These are phyloP conservation scores for Claviceps digitariae DNA, from an alignment of 2,329 filamentous ascomycete species.

Conservation along the genomic window DNA sequence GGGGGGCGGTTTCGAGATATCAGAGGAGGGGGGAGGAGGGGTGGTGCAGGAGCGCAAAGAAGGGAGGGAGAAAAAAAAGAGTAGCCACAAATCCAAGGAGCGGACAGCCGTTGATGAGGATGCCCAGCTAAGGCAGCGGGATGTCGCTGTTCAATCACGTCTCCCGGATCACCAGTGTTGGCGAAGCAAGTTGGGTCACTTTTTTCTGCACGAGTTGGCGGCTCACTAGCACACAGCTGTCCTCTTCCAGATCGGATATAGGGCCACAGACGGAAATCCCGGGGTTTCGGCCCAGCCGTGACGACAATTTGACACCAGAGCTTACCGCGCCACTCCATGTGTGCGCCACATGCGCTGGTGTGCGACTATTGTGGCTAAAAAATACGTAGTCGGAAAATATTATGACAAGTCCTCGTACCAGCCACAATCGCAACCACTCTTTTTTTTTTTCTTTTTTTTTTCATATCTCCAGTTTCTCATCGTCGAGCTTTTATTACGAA, in stretches of 20 bases:
- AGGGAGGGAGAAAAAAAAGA: neutral
- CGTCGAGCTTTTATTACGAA: neutral
- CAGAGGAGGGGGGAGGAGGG: neutral
- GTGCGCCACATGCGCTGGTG: slow-evolving; percentile 2
- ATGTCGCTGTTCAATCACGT: slow-evolving; percentile 2
- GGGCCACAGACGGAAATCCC: slow-evolving; percentile 9
- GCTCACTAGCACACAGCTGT: slow-evolving; percentile 9
- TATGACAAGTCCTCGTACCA: slow-evolving; percentile 9
- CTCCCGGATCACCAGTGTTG: neutral
- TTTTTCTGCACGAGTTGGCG: neutral
- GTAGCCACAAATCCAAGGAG: neutral
- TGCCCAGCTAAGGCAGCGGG: slow-evolving; percentile 5
- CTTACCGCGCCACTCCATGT: neutral
- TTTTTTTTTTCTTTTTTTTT: neutral
- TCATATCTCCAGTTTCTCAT: neutral
- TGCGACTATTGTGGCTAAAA: neutral
- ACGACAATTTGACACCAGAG: neutral
- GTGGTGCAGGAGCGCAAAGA: neutral
- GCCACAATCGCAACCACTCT: slow-evolving; percentile 14
- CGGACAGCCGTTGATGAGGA: slow-evolving; percentile 1
- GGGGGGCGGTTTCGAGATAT: neutral
- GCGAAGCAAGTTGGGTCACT: neutral
- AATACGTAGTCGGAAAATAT: no score
- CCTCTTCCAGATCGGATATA: slow-evolving; percentile 9
- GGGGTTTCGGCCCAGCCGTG: slow-evolving; percentile 4